A percentile compares a stretch with the other conserved stretches of the same genome.
These are phyloP conservation scores for Gossypium sturtianum DNA, from an alignment of 345 rosid genomes.

Conservation along the genomic window DNA sequence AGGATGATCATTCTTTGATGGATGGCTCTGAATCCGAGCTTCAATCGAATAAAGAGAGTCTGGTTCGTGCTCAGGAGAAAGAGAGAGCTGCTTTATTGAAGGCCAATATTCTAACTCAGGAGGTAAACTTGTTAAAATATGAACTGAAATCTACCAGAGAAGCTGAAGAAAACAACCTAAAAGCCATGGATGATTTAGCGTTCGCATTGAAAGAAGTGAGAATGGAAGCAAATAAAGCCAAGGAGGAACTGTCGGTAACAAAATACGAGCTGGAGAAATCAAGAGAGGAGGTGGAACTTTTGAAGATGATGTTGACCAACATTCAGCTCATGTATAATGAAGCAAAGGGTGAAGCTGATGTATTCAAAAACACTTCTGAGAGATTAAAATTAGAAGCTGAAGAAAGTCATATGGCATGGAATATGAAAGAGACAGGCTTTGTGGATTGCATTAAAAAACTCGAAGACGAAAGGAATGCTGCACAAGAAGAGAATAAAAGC, in stretches of 20 bases:
- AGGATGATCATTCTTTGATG: constrained; percentile 2
- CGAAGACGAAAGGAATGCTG: constrained; percentile 57
- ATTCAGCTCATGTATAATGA: constrained; percentile 32
- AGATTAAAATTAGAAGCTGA: constrained; percentile 72
- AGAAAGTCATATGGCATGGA: constrained; percentile 68
- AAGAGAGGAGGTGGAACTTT: constrained; percentile 27
- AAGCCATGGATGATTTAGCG: constrained; percentile 84
- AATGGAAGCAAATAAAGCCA: constrained; percentile 42
- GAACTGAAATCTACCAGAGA: constrained; percentile 43
- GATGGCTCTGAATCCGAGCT: constrained; percentile 36
- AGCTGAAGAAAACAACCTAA: constrained; percentile 71
- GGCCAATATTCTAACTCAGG: constrained; percentile 24
- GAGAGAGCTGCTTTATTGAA: constrained; percentile 29
- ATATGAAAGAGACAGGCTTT: constrained; percentile 63
- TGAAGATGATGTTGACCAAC: constrained; percentile 28
- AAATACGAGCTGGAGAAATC: constrained; percentile 37
- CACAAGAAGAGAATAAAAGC: constrained; percentile 39
- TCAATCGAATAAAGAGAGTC: constrained; percentile 22
- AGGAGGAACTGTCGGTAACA: constrained; percentile 6
- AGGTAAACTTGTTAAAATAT: constrained; percentile 30
- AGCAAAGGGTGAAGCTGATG: constrained; percentile 49
- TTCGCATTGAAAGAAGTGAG: constrained; percentile 74
- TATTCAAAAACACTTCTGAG: constrained; percentile 48
- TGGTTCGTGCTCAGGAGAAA: constrained; percentile 26
- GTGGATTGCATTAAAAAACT: constrained; percentile 59